Base-by-base conservation (phyloP, 495 filamentous ascomycete species). In the Lophium mytilinum region DNA sequence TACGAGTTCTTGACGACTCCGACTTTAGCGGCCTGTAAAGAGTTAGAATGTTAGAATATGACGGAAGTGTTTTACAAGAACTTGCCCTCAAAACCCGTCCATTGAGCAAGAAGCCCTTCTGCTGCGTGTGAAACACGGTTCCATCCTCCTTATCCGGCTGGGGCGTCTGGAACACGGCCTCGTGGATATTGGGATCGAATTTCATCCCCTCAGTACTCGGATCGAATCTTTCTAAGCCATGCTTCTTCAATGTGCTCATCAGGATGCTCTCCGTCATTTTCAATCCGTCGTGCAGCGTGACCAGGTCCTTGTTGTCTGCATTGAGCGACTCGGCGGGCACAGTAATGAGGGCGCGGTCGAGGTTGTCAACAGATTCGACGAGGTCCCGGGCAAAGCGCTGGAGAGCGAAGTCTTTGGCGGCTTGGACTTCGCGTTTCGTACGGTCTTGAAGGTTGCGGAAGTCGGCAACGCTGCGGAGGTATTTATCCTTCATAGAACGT, bases 371-470 rank as follows among this genome's bases (percentile, higher is more conserved):
- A 66, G 79, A 84, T 64, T 97, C 93, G 52, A 98, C 80, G 40
- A 98, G 84, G 73, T 98, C 93, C 69, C 86, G 84, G 67, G 92
- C 89, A 74, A 98, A 98, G 52, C 83, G 81, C 70, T 95, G 89
- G 69, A 98, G 90, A 56, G 94, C 94, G 65, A 92, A 98, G 75
- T 94, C 88, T 51, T 62, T 85, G 39, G 90, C 87, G 36, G 78
- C 70, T 68, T 94, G 86, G 71, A 93, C 83, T 45, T 98, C 94
- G 63, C 94, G 89, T 73, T 87, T 84, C 7, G 89, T 92, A 64
- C 93, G 88, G 61, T 95, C 89, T 77, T 96, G 91, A 37, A 97
- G 86, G 76, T 96, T 98, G 65, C 88, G 88, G 80, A 91, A 97
- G 61, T 97, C 93, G 69, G 93, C 93, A 58, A 96, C 87, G 45